Conservation (phyloP, 495 filamentous ascomycete species). For the Penicillium goetzii region DNA sequence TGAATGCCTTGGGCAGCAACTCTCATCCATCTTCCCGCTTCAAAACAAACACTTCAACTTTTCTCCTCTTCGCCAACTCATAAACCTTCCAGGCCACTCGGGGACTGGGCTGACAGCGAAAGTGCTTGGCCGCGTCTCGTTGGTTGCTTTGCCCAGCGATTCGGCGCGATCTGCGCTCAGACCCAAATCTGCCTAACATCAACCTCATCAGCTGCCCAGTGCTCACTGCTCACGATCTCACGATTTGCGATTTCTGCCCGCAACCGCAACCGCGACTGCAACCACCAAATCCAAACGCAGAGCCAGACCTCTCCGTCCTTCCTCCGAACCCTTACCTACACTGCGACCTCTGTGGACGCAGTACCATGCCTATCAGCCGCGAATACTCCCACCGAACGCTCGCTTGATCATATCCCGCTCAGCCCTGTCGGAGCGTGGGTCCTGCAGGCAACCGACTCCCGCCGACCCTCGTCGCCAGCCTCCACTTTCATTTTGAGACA, state of each 20-base stretch:
- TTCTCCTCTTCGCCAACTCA: constrained; percentile 23
- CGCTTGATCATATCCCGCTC: constrained; percentile 21
- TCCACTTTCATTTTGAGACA: constrained; percentile 1
- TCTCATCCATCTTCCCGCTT: constrained; percentile 10
- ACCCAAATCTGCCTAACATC: constrained; percentile 34
- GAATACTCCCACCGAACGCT: constrained; percentile 4
- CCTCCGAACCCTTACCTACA: constrained; percentile 5
- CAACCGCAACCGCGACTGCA: constrained; percentile 10
- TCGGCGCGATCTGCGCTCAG: constrained; percentile 31
- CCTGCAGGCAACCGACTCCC: constrained; percentile 27
- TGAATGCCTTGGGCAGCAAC: constrained; percentile 35
- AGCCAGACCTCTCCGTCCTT: constrained; percentile 5
- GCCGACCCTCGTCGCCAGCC: constrained; percentile 17
- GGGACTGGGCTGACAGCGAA: constrained; percentile 20
- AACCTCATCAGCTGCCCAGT: constrained; percentile 38
- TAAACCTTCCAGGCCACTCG: constrained; percentile 20
- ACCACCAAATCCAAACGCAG: neutral
- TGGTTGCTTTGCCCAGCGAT: constrained; percentile 25
- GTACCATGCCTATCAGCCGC: constrained; percentile 14
- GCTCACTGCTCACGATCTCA: constrained; percentile 15
- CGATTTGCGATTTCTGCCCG: constrained; percentile 21
- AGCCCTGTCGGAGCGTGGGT: constrained; percentile 25
- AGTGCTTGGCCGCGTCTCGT: constrained; percentile 15
- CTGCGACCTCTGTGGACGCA: neutral
- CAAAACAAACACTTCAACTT: constrained; percentile 35